These are phyloP conservation scores for Maudiozyma turicensis DNA, from an alignment of 805 yeast species.

Conservation along the genomic window DNA sequence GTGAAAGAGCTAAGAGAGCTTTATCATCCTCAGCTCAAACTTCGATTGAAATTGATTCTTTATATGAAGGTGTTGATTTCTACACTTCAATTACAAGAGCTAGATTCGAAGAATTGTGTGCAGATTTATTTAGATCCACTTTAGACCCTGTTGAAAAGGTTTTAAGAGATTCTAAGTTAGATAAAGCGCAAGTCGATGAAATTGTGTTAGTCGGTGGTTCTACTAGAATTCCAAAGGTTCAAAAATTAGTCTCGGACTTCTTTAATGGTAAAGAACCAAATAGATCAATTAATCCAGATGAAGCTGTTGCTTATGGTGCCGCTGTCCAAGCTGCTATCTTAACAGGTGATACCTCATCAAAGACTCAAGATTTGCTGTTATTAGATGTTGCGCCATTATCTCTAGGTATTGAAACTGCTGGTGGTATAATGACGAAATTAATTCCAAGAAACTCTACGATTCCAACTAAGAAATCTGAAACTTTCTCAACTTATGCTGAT, in stretches of 20 bases:
- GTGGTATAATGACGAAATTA: constrained; percentile 98
- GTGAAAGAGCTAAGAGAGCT: constrained; percentile 98
- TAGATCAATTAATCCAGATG: constrained; percentile 95
- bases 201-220: constrained; percentile 96
- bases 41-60: constrained; percentile 88
- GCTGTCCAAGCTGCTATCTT: constrained; percentile 97
- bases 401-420: constrained; percentile 96
- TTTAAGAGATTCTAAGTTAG: constrained; percentile 80
- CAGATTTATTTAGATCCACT: constrained; percentile 87
- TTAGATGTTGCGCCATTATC: constrained; percentile 97
- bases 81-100: constrained; percentile 95
- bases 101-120: constrained; percentile 93
- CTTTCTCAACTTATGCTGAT: constrained; percentile 93
- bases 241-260: constrained; percentile 90
- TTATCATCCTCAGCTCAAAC: constrained; percentile 94
- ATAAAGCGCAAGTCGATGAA: constrained; percentile 84
- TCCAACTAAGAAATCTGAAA: constrained; percentile 95
- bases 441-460: constrained; percentile 95
- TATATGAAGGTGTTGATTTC: constrained; percentile 92
- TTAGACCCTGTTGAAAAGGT: constrained; percentile 94
- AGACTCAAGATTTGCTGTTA: constrained; percentile 89
- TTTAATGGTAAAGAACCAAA: constrained; percentile 97
- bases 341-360: constrained; percentile 91
- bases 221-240: constrained; percentile 95
- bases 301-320: constrained; percentile 99